These are phyloP conservation scores for Cyberlindnera maclurae DNA, from an alignment of 805 yeast species.

Conservation along the genomic window DNA sequence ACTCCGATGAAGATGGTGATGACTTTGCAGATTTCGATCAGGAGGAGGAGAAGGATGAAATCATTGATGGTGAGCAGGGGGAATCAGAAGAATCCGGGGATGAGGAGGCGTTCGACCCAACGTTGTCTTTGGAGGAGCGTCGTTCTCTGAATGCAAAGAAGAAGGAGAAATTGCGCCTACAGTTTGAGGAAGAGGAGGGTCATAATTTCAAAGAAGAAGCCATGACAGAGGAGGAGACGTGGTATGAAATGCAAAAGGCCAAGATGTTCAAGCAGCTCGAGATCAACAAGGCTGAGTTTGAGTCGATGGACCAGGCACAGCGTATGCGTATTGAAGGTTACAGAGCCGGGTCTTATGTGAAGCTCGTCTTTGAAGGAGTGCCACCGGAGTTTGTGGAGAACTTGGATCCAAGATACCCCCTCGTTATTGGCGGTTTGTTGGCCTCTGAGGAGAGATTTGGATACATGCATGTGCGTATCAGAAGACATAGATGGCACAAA, in stretches of 20 bases:
- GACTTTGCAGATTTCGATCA: slow-evolving; percentile 27
- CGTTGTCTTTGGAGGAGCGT: slow-evolving; percentile 59
- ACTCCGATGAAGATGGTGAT: slow-evolving; percentile 33
- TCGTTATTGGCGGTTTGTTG: slow-evolving; percentile 84
- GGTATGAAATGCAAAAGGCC: slow-evolving; percentile 97
- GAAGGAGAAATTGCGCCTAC: slow-evolving; percentile 82
- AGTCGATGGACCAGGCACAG: slow-evolving; percentile 65
- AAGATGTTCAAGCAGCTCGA: slow-evolving; percentile 95
- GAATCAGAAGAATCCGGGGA: slow-evolving; percentile 27
- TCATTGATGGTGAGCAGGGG: neutral
- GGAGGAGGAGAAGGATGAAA: slow-evolving; percentile 30
- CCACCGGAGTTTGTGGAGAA: slow-evolving; percentile 89
- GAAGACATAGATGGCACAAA: slow-evolving; percentile 99
- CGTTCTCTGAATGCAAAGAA: slow-evolving; percentile 79
- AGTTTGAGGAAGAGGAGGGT: slow-evolving; percentile 78
- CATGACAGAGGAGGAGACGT: slow-evolving; percentile 82
- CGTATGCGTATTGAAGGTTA: slow-evolving; percentile 84
- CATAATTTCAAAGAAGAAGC: slow-evolving; percentile 75
- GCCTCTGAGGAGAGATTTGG: slow-evolving; percentile 93
- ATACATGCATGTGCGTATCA: slow-evolving; percentile 82
- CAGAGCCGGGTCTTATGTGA: slow-evolving; percentile 90
- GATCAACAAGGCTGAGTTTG: slow-evolving; percentile 77
- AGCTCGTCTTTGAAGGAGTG: slow-evolving; percentile 70
- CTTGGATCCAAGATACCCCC: slow-evolving; percentile 79
- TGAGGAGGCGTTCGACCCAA: slow-evolving; percentile 27